Conservation (phyloP, 179 eudicot species). For the Pouteria campechiana region DNA sequence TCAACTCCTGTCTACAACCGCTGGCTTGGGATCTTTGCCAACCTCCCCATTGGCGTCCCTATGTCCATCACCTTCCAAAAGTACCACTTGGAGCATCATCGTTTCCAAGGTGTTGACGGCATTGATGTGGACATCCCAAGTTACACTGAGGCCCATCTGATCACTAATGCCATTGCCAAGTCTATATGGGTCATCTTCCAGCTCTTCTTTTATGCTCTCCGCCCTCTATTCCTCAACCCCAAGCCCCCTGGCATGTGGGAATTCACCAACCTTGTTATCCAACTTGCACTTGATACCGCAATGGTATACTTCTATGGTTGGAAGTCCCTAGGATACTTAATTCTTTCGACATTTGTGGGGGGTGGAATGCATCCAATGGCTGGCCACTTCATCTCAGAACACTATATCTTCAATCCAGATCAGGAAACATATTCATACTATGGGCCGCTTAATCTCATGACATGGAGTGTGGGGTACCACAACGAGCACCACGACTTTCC, state of each 20-base stretch:
- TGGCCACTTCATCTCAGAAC: conserved; percentile 93
- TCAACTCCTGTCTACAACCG: conserved; percentile 76
- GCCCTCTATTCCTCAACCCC: conserved; percentile 88
- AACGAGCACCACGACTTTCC: conserved; percentile 98
- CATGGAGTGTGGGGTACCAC: conserved; percentile 94
- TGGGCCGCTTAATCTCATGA: conserved; percentile 71
- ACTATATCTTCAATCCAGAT: conserved; percentile 66
- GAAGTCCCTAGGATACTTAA: conserved; percentile 61
- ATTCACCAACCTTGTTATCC: conserved; percentile 49
- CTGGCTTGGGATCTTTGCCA: conserved; percentile 90
- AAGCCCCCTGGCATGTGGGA: conserved; percentile 95
- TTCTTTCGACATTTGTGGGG: conserved; percentile 81
- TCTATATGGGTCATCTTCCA: conserved; percentile 74
- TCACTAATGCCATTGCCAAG: conserved; percentile 50
- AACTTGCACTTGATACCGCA: conserved; percentile 47
- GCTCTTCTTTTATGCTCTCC: conserved; percentile 85
- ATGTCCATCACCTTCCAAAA: conserved; percentile 98
- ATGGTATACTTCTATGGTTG: conserved; percentile 74
- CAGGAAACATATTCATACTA: conserved; percentile 94
- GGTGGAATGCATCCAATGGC: conserved; percentile 99
- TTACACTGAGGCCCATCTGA: conserved; percentile 53
- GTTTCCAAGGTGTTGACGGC: conserved; percentile 86
- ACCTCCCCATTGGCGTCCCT: conserved; percentile 92
- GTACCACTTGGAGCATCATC: conserved; percentile 92
- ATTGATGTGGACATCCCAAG: conserved; percentile 87